Conservation (phyloP, 2,329 filamentous ascomycete genomes). For the Calonectria honghensis region DNA sequence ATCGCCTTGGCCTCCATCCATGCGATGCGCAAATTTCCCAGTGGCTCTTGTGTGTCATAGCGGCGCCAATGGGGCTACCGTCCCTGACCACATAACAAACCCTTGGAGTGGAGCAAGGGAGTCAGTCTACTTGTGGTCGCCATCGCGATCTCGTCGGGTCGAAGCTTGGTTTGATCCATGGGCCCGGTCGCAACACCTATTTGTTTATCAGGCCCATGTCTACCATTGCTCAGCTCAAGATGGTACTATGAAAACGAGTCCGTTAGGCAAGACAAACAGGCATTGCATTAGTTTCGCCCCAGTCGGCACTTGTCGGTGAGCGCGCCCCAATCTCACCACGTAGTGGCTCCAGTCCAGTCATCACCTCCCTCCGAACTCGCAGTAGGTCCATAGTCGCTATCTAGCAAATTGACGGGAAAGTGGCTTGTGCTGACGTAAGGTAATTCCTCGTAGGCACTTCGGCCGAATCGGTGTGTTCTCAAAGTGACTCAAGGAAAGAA, state of each 20-base stretch:
- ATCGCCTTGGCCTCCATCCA: constrained; percentile 41
- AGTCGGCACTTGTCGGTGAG: constrained; percentile 43
- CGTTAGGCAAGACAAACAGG: constrained; percentile 4
- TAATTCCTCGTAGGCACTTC: neutral
- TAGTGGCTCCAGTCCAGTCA: neutral
- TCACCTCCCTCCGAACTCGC: neutral
- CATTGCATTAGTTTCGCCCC: constrained; percentile 17
- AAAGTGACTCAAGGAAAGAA: neutral
- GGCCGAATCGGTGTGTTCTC: neutral
- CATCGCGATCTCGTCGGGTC: constrained; percentile 19
- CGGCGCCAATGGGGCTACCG: constrained; percentile 36
- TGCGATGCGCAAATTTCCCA: constrained; percentile 44
- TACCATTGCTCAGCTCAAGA: constrained; percentile 18
- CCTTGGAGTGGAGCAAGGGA: constrained; percentile 27
- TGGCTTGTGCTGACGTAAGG: constrained; percentile 19
- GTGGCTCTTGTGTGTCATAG: constrained; percentile 45
- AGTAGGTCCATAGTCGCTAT: constrained; percentile 1
- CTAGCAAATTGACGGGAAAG: neutral
- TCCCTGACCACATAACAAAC: constrained; percentile 23
- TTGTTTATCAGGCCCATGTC: constrained; percentile 16
- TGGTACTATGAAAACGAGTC: constrained; percentile 29
- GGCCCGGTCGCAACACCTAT: constrained; percentile 17
- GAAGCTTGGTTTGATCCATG: constrained; percentile 30
- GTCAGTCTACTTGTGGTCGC: constrained; percentile 27
- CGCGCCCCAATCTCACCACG: constrained; percentile 38